Evolutionary conservation across 306 rosid genomes (phyloP), one percentile per base, ranked within the genome.

Genomic region (Lathyrus oleraceus): DNA sequence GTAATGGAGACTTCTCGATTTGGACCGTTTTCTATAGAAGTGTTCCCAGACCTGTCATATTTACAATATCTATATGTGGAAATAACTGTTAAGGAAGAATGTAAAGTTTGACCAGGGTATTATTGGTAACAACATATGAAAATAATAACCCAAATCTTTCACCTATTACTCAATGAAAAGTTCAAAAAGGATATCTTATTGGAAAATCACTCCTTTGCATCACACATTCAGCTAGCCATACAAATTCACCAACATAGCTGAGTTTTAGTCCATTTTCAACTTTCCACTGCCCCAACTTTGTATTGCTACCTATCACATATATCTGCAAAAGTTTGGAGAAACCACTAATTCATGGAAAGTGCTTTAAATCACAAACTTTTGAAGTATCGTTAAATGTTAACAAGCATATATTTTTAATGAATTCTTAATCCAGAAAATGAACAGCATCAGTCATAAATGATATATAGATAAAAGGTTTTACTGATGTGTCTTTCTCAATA

Each of bases 61-160:
- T 88, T 94, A 73, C 96, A 79, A 82, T 88, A 94, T 78, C 89
- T 88, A 80, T 90, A 94, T 8, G 97, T 94, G 84, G 76, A 87
- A 87, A 67, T 39, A 58, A 23, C 27, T 20, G 77, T 85, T 79
- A 90, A 88, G 96, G 95, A 87, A 79, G 15, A 70, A 42, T 39
- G 60, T 20, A 25, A 56, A 81, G 74, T 39, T 63, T 36, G 58
- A 63, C 11, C 45, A 42, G 58, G 56, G 27, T 58, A 43, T 14
- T 58, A 43, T 14, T 23, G 47, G 16, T 42, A 63, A 69, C 12
- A 62, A 72, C 51, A 64, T 49, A 28, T 38, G 74, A 60, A 76
- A 53, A 30, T 67, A 67, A 75, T 32, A 63, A 57, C 59, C 48
- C n/a, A 54, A 40, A 38, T 48, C 15, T 21, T 58, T 20, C 36